Base-by-base conservation (phyloP, 106 monocot species). In the Xerophyta viscosa region DNA sequence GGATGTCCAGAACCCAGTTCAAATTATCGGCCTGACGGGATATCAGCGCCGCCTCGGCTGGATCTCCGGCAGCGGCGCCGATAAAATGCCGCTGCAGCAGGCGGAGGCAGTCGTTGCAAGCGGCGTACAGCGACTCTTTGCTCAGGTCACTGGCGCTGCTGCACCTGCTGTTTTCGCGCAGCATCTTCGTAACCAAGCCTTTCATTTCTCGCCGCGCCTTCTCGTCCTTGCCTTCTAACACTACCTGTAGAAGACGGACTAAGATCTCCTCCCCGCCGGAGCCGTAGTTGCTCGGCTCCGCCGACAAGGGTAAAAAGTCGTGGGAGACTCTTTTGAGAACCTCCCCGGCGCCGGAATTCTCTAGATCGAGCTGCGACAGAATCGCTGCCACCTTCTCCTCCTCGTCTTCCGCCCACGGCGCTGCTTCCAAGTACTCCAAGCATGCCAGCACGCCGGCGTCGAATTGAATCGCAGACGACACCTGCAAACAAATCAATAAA, bases 131-230 rank as follows among this genome's bases (percentile, higher is more conserved):
- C 12, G 88, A 88, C 17, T 88, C 84, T 47, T 76, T 82, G 45
- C 83, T 87, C 22, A 92, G 73, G 31, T 87, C 92, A 0, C 63
- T 57, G 22, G 27, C 41, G 18, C 20, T 42, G 37, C 58, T 46
- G 12, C 48, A 41, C 29, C 2, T 31, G 36, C 46, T 83, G 74
- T 72, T 87, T 64, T 94, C 94, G 12, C 88, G 39, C 10, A 94
- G 81, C 94, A 94, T 94, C 63, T 94, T 94, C 22, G 94, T 77
- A 10, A 94, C 88, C 3, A 94, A 63, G 6, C 74, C 80, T 68
- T 94, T 94, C 94, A 94, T 94, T 70, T 94, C 94, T 12, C 94
- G 42, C 61, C 94, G 45, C 0, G 94, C 94, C 60, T 94, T 94
- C 72, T 94, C 94, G 23, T 94, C 94, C 57, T 88, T 88, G 7